Evolutionary conservation across 2,329 filamentous ascomycete genomes (phyloP), one percentile per base, ranked within the genome.

Genomic region (Fusarium temperatum): DNA sequence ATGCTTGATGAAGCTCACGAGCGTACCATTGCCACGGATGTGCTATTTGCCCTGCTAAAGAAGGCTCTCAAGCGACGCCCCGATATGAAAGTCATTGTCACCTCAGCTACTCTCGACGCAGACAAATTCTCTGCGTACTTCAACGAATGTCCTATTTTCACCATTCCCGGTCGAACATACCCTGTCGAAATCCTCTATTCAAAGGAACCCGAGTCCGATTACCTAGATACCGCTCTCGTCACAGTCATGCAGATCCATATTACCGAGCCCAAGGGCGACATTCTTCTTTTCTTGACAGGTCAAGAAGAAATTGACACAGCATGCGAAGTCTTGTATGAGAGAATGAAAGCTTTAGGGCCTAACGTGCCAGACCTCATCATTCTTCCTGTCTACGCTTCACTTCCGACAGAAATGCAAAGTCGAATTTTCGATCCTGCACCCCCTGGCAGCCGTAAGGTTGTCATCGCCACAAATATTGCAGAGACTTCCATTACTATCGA

Each of bases 1-100:
- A 99, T 99, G 92, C 88, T 99, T 77, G 96, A 99, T 81, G 96
- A 99, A 81, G 96, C 96, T 8, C 96, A 99, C 90, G 96, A 99
- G 82, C 91, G 96, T 68, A 99, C 96, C 0, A 97, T 99, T 77
- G 90, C 96, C 0, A 99, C 96, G 0, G 96, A 99, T 83, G 94
- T 99, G 6, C 87, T 99, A 6, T 98, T 99, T 81, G 96, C 94
- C 1, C 83, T 99, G 65, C 85, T 99, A 54, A 99, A 99, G 83
- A 98, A 98, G 85, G 96, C 96, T 0, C 82, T 98, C 26, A 95
- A 95, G 82, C 88, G 93, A 73, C 88, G 96, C 56, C 91, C 93
- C 1, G 96, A 99, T 78, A 86, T 99, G 74, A 97, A 98, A 81
- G 87, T 99, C 51, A 98, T 99, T 78, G 95, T 98, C 70, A 99